These are phyloP conservation scores for Ceratocystis huliohia DNA, from an alignment of 2,329 filamentous ascomycete genomes.

Conservation along the genomic window DNA sequence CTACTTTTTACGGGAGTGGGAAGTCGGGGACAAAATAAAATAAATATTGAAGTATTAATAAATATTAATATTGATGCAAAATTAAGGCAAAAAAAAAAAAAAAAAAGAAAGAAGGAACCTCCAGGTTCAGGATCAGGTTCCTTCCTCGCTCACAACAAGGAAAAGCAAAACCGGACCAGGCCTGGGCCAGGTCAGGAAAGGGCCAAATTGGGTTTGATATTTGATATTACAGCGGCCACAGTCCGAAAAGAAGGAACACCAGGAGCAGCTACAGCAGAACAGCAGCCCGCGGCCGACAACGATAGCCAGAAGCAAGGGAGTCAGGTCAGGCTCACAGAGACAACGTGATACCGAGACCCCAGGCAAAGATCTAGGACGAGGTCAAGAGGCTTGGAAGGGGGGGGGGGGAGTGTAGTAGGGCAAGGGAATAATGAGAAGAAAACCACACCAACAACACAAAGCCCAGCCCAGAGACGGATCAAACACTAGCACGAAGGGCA, in stretches of 20 bases:
- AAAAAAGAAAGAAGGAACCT: background rate
- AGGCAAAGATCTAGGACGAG: background rate
- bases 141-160: background rate
- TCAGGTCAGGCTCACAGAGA: background rate
- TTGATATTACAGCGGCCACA: constrained; percentile 2
- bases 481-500: background rate
- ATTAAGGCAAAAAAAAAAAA: background rate
- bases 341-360: constrained; percentile 2
- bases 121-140: background rate
- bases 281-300: background rate
- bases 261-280: background rate
- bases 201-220: background rate
- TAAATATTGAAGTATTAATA: background rate
- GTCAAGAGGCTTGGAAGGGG: background rate
- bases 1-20: background rate
- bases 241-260: background rate
- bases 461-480: background rate
- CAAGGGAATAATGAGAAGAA: background rate
- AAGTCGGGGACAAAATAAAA: background rate
- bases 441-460: background rate
- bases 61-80: background rate
- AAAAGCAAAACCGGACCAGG: background rate
- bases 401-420: background rate
- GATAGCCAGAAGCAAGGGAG: background rate
- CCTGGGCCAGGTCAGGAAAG: background rate